Evolutionary conservation across 805 yeast genomes (phyloP).

Genomic region (Sugiyamaella valdiviana): DNA sequence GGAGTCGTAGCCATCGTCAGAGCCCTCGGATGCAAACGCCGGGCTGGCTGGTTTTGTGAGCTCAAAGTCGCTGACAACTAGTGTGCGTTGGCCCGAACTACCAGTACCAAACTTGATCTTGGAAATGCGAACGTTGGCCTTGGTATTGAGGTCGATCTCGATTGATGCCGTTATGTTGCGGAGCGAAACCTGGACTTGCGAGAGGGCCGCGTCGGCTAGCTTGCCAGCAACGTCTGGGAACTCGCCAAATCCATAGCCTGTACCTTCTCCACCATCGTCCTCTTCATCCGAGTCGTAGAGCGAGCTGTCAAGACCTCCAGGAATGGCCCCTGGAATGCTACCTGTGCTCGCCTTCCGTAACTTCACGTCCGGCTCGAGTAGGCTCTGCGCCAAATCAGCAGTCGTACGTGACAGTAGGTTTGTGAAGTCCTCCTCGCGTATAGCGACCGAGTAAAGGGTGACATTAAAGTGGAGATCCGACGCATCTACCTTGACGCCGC

Average conservation of each 20-base stretch:
- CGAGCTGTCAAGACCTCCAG: background rate
- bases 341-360: slow-evolving; percentile 4
- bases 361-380: slow-evolving; percentile 29
- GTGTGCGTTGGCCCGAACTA: background rate
- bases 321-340: background rate
- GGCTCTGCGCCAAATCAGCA: slow-evolving; percentile 61
- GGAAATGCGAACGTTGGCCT: background rate
- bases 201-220: slow-evolving; percentile 36
- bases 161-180: slow-evolving; percentile 6
- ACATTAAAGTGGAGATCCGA: slow-evolving; percentile 47
- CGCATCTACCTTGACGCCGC: slow-evolving; percentile 62
- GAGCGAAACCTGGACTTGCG: slow-evolving; percentile 28
- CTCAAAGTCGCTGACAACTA: background rate
- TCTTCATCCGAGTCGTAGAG: background rate
- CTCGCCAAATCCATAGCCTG: slow-evolving; percentile 31
- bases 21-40: too few relatives aligned
- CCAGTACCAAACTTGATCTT: background rate
- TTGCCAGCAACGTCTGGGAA: slow-evolving; percentile 23
- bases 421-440: slow-evolving; percentile 28
- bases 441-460: slow-evolving; percentile 22
- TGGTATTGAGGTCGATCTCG: background rate
- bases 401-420: slow-evolving; percentile 67
- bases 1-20: slow-evolving; percentile 10
- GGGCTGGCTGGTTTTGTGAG: background rate
- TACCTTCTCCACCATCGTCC: slow-evolving; percentile 10